Base-by-base conservation (phyloP, 768 basidiomycete genomes). In the button mushroom (Agaricus bisporus) region DNA sequence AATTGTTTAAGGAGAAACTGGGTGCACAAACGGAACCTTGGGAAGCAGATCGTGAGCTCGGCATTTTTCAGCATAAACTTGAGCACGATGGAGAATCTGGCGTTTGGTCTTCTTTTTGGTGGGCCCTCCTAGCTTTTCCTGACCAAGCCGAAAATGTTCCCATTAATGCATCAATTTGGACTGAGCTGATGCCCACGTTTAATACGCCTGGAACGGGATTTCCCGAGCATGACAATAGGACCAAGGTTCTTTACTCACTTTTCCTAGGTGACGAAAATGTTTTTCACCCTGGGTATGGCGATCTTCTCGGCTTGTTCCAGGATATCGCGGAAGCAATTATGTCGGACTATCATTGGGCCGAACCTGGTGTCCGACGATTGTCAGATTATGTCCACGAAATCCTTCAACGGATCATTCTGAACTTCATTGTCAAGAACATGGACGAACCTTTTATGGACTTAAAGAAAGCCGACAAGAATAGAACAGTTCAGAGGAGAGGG, bases 361-460 rank as follows among this genome's bases (percentile, higher is more conserved):
- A 42, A 9, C 36, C 51, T 12, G 41, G 17, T 5, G 44, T 49
- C 18, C 43, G 15, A 17, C 35, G 22, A 11, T 10, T 52, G 9
- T 39, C 49, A 12, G 54, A 58, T 48, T 58, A 48, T 29, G 15
- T 55, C 17, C 53, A 55, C 26, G 57, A 58, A 18, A 48, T 41
- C 9, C 18, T 58, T 17, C 57, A 58, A 42, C 57, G 54, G 5
- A 20, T 48, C 20, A 48, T 58, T n/a, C 41, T 58, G 28, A 49
- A 55, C 32, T 58, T 58, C 20, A 22, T 58, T 32, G 29, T 56
- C 17, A 22, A 45, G 10, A 51, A 58, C 29, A 9, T 38, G 28
- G 41, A 56, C 11, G 44, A 42, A 36, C 22, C 9, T 3, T 58
- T 58, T 38, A 51, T 58, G 9, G 15, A 26, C 25, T 8, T 9